Percentiles rank a stretch among this genome's conserved stretches.
These are phyloP conservation scores for Aspergillus carlsbadensis DNA, from an alignment of 495 filamentous ascomycete genomes.

Conservation along the genomic window DNA sequence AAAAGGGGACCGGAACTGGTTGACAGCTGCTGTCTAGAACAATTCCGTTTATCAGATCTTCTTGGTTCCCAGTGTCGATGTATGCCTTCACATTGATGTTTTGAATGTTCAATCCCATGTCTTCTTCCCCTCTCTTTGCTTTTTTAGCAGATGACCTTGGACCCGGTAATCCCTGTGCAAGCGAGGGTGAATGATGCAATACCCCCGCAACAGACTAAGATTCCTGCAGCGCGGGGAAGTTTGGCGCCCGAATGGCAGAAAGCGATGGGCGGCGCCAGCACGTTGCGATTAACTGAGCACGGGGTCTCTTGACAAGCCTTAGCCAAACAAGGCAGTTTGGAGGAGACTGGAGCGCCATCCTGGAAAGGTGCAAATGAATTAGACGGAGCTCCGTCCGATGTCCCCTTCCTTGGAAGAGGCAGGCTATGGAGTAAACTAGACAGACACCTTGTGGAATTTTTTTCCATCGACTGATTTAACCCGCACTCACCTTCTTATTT, in stretches of 20 bases:
- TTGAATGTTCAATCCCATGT: neutral
- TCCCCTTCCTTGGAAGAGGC: constrained; percentile 3
- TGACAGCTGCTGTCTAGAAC: constrained; percentile 28
- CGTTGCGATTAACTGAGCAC: neutral
- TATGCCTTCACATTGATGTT: constrained; percentile 3
- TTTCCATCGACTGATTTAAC: neutral
- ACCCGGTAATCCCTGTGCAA: constrained; percentile 1
- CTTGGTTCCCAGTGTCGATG: neutral
- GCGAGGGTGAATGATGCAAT: constrained; percentile 14
- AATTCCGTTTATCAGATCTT: neutral
- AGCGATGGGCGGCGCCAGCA: neutral
- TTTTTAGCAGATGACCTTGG: neutral
- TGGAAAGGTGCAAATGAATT: neutral
- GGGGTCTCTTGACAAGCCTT: constrained; percentile 12
- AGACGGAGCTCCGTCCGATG: neutral
- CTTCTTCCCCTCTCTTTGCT: neutral
- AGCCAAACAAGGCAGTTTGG: constrained; percentile 14
- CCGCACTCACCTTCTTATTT: neutral
- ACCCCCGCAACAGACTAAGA: constrained; percentile 16
- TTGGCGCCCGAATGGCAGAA: constrained; percentile 7
- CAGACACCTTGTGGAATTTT: neutral
- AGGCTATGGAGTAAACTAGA: neutral
- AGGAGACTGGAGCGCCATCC: constrained; percentile 6
- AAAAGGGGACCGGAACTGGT: constrained; percentile 11
- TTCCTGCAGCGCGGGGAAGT: constrained; percentile 19